These are phyloP conservation scores for Antrodiella citrinella DNA, from an alignment of 768 basidiomycete species.

Conservation along the genomic window DNA sequence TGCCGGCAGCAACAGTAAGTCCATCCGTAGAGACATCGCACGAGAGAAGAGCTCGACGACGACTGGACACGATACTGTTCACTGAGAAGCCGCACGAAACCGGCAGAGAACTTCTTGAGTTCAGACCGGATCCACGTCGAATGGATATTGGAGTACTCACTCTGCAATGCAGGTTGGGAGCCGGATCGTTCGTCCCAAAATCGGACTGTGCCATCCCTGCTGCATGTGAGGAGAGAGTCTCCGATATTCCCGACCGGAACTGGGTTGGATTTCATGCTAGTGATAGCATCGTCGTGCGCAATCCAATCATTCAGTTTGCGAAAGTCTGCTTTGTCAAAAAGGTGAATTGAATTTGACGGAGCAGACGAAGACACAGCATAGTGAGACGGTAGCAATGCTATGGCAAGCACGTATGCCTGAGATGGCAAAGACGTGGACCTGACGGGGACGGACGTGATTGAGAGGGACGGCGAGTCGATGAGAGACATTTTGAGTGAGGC, in stretches of 20 bases:
- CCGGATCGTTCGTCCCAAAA: conserved; percentile 67
- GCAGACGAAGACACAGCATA: conserved; percentile 60
- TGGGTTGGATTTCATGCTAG: conserved; percentile 40
- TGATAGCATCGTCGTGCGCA: conserved; percentile 53
- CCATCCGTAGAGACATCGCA: conserved; percentile 70
- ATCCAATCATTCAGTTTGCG: conserved; percentile 36
- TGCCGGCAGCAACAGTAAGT: conserved; percentile 70
- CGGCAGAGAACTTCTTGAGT: conserved; percentile 17
- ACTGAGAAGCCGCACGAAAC: conserved; percentile 10
- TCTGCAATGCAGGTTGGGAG: conserved; percentile 39
- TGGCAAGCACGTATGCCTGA: conserved; percentile 52
- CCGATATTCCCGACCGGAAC: conserved; percentile 33
- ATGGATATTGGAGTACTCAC: conserved; percentile 33
- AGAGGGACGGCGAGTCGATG: conserved; percentile 23
- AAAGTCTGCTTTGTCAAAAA: conserved; percentile 56
- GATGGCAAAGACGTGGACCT: conserved; percentile 28
- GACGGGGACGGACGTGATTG: conserved; percentile 16
- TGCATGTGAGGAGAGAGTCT: conserved; percentile 51
- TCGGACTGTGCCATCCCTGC: conserved; percentile 63
- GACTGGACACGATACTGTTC: conserved; percentile 13
- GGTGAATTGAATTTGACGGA: conserved; percentile 54
- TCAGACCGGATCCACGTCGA: conserved; percentile 13
- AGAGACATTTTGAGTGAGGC: conserved; percentile 21
- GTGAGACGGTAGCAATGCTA: conserved; percentile 37
- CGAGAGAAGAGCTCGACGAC: conserved; percentile 38